phyloP scores from a whole-genome alignment of 495 filamentous ascomycete species.

The Trichoderma reesei region DNA sequence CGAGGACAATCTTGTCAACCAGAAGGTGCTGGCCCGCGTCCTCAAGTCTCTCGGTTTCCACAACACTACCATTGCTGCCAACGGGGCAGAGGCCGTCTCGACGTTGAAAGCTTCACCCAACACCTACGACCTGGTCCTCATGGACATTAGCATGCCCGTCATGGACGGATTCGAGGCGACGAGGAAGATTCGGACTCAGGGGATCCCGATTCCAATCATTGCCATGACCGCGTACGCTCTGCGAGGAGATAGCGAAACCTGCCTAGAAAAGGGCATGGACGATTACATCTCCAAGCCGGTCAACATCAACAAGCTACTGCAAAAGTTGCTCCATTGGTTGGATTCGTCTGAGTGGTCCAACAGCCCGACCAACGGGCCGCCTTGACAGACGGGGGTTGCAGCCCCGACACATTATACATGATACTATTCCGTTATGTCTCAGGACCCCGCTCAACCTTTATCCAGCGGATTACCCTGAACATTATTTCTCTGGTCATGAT shows the following conservation, averaged over 20 bases:
- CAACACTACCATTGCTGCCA: conserved; percentile 41
- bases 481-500: too few species aligned
- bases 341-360: neutral
- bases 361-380: neutral
- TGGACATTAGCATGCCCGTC: conserved; percentile 61
- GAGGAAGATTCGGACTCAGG: conserved; percentile 46
- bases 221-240: conserved; percentile 57
- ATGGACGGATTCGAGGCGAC: conserved; percentile 55
- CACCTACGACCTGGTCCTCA: conserved; percentile 47
- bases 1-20: conserved; percentile 55
- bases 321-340: conserved; percentile 38
- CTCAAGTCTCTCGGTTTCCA: conserved; percentile 45
- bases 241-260: conserved; percentile 48
- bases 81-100: conserved; percentile 48
- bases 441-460: too few species aligned
- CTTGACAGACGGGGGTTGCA: neutral
- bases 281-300: conserved; percentile 55
- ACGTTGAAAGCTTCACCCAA: conserved; percentile 40
- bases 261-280: conserved; percentile 52
- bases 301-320: conserved; percentile 32
- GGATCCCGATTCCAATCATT: conserved; percentile 45
- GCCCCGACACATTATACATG: neutral
- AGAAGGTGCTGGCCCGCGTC: conserved; percentile 52
- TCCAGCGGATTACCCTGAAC: too few species aligned
- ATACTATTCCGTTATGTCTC: too few species aligned